These are phyloP conservation scores for Chytriomyces confervae DNA, from an alignment of 192 early-diverging fungal genomes.

Conservation along the genomic window DNA sequence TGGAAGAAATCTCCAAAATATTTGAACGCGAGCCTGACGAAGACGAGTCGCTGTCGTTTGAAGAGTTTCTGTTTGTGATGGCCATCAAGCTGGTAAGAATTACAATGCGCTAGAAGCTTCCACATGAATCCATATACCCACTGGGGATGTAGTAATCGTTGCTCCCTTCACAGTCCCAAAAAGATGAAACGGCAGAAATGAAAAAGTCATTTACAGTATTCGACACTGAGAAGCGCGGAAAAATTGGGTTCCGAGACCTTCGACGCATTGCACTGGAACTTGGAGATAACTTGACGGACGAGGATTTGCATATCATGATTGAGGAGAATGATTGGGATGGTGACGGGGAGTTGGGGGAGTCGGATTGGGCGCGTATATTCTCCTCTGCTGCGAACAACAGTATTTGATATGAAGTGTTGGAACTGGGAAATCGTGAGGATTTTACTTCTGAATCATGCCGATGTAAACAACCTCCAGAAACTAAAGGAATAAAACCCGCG, in stretches of 20 bases:
- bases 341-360: slow-evolving; percentile 67
- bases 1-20: slow-evolving; percentile 56
- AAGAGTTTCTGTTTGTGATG: slow-evolving; percentile 63
- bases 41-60: slow-evolving; percentile 53
- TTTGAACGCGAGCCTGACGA: slow-evolving; percentile 39
- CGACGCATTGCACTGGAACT: slow-evolving; percentile 65
- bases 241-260: slow-evolving; percentile 60
- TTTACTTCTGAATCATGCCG: too few relatives aligned
- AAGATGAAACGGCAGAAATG: slow-evolving; percentile 66
- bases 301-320: slow-evolving; percentile 73
- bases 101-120: too few relatives aligned
- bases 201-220: slow-evolving; percentile 68
- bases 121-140: too few relatives aligned
- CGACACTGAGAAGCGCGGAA: slow-evolving; percentile 63
- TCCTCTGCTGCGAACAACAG: too few relatives aligned
- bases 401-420: too few relatives aligned
- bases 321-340: slow-evolving; percentile 67
- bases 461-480: too few relatives aligned
- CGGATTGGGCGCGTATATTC: slow-evolving; percentile 59
- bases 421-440: too few relatives aligned
- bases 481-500: too few relatives aligned
- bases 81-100: slow-evolving; percentile 37
- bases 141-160: too few relatives aligned
- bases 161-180: slow-evolving; percentile 29
- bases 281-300: slow-evolving; percentile 68